Base-by-base conservation (phyloP, 2,329 filamentous ascomycete genomes). In the Pochonia chlamydosporia region DNA sequence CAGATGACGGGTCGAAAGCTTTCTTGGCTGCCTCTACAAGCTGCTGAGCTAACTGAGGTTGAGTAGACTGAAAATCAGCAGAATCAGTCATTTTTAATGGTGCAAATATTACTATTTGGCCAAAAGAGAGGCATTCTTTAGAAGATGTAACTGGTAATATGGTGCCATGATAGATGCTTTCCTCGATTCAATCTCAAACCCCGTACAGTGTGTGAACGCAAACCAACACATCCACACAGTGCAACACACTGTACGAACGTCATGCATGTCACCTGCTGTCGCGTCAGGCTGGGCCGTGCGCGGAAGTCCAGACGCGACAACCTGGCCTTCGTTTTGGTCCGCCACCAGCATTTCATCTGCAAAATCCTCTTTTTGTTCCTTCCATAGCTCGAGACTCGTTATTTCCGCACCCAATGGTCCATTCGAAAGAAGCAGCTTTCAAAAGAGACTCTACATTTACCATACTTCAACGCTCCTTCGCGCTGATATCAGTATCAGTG, bases 1-100 rank as follows among this genome's bases (percentile, higher is more conserved):
- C 61, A 10, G 57, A 53, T 4, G 61, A 64, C 2, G 77, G 75
- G 43, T 73, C 64, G 48, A 76, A 80, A 1, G 77, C 77, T 36
- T 68, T 72, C 24, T 64, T 72, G 4, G 71, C 76, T 13, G 66
- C 59, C 35, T 69, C 63, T 28, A 71, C 58, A 31, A 69, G 58
- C 1, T 57, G 50, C 26, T 69, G 61, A 20, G 63, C 55, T 26
- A 69, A 52, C 18, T 63, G 67, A 4, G 62, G 52, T 33, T 59
- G 55, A 5, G 56, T 28, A 11, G 45, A 46, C 23, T 50, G 16
- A 14, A 52, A 46, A 26, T 52, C 47, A 1, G 57, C 52, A 20
- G 59, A 52, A 37, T 59, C 58, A 18, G 59, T 49, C 64, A 66
- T 67, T 20, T 35, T 18, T 13, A 13, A 25, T 28, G 35, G 9